Percentiles rank a stretch among this genome's conserved stretches.
phyloP scores from a whole-genome alignment of 345 rosid species.

The Pugionium cornutum region DNA sequence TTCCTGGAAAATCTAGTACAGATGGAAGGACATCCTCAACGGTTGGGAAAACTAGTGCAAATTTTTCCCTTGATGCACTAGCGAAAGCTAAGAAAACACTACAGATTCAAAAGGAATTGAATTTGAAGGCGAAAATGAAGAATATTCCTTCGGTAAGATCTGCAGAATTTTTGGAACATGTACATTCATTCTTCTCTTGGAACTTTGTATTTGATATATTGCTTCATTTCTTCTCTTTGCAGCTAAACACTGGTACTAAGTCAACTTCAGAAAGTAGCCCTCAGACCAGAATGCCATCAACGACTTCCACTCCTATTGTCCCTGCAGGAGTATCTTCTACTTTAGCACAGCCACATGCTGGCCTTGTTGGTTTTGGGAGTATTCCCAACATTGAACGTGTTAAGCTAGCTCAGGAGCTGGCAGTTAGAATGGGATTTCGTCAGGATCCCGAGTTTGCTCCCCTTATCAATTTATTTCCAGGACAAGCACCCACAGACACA shows the following conservation, averaged over 20 bases:
- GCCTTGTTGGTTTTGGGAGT: slow-evolving; percentile 48
- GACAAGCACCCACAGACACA: slow-evolving; percentile 59
- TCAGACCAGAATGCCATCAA: slow-evolving; percentile 34
- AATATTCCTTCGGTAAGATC: slow-evolving; percentile 63
- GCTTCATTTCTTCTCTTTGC: slow-evolving; percentile 36
- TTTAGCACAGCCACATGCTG: slow-evolving; percentile 42
- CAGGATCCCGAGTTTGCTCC: slow-evolving; percentile 82
- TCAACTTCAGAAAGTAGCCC: slow-evolving; percentile 48
- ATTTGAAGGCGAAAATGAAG: slow-evolving; percentile 54
- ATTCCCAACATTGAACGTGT: slow-evolving; percentile 75
- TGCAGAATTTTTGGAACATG: not conserved
- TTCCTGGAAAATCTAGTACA: slow-evolving; percentile 99
- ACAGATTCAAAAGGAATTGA: slow-evolving; percentile 66
- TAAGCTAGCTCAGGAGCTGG: slow-evolving; percentile 85
- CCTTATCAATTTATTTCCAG: slow-evolving; percentile 68
- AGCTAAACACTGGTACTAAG: slow-evolving; percentile 55
- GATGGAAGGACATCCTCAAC: slow-evolving; percentile 73
- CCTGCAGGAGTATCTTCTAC: slow-evolving; percentile 41
- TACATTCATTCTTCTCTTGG: not conserved
- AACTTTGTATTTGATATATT: slow-evolving; percentile 7
- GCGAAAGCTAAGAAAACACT: slow-evolving; percentile 88
- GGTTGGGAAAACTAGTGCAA: slow-evolving; percentile 83
- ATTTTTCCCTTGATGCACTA: slow-evolving; percentile 79
- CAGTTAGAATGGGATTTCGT: slow-evolving; percentile 78
- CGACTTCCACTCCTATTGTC: slow-evolving; percentile 31